Percentiles rank a stretch among this genome's conserved stretches.
Conservation (phyloP, 2,329 filamentous ascomycete genomes). For the Penicillium hesseltinei region DNA sequence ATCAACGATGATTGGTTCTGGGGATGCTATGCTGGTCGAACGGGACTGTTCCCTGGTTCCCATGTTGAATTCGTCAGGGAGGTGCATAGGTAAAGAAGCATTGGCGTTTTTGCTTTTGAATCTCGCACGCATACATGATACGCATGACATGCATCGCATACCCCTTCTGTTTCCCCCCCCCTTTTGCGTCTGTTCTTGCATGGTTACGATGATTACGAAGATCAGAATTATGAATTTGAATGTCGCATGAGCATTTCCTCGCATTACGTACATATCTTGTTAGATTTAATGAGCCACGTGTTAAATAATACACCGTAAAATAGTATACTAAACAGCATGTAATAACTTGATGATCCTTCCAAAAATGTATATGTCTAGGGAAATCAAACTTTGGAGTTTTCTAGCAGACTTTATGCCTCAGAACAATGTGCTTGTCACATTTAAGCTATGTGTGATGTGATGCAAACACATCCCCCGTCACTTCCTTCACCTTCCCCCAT, state of each 20-base stretch:
- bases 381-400: too few relatives aligned
- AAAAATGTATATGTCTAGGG: too few relatives aligned
- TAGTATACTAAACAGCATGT: too few relatives aligned
- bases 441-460: too few relatives aligned
- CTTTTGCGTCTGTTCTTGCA: background rate
- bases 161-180: background rate
- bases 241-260: background rate
- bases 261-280: background rate
- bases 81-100: constrained; percentile 21
- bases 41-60: constrained; percentile 75
- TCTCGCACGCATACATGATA: background rate
- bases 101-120: background rate
- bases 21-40: constrained; percentile 77
- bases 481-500: too few relatives aligned
- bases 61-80: constrained; percentile 61
- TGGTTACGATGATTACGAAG: constrained; percentile 5
- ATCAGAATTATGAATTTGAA: constrained; percentile 5
- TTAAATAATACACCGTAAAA: too few relatives aligned
- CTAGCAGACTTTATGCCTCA: too few relatives aligned
- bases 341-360: too few relatives aligned
- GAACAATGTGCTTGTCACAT: too few relatives aligned
- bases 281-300: background rate
- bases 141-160: background rate
- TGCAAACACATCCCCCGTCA: too few relatives aligned
- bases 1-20: constrained; percentile 90